A percentile compares a stretch with the other conserved stretches of the same genome.
Evolutionary conservation across 1,284 basidiomycete species (phyloP).

Genomic region (Cerrena zonata): DNA sequence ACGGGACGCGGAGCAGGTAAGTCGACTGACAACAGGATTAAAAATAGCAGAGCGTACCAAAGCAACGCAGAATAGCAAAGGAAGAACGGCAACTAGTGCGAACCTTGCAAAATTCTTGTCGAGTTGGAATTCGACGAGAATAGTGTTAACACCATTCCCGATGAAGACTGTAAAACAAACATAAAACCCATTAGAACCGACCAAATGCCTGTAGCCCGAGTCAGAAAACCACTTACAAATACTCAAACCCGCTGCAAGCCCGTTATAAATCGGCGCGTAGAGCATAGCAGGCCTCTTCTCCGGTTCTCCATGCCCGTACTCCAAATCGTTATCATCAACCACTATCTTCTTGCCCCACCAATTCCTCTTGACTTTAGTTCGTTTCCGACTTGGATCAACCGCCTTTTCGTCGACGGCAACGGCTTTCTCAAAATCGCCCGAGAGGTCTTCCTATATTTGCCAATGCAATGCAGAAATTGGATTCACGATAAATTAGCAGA

Average conservation of each 20-base stretch:
- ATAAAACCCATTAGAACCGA: conserved; percentile 2
- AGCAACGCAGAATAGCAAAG: conserved; percentile 41
- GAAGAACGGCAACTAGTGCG: conserved; percentile 35
- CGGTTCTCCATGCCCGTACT: conserved; percentile 25
- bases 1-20: background rate
- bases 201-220: conserved; percentile 1
- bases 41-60: conserved; percentile 21
- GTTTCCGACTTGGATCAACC: conserved; percentile 14
- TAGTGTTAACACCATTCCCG: conserved; percentile 34
- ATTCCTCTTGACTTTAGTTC: conserved; percentile 20
- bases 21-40: background rate
- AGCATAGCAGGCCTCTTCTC: conserved; percentile 34
- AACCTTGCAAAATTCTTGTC: conserved; percentile 43
- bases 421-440: conserved; percentile 33
- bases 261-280: conserved; percentile 43
- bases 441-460: conserved; percentile 18
- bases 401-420: conserved; percentile 19
- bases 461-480: background rate
- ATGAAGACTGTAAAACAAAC: conserved; percentile 29
- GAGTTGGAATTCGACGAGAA: conserved; percentile 40
- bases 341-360: conserved; percentile 34
- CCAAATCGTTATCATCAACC: conserved; percentile 21
- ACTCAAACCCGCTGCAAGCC: conserved; percentile 36
- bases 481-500: background rate
- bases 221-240: conserved; percentile 27